A percentile compares a stretch with the other conserved stretches of the same genome.
Evolutionary conservation across 371 early-diverging fungal species (phyloP).

Genomic region (Mucor plumbeus): DNA sequence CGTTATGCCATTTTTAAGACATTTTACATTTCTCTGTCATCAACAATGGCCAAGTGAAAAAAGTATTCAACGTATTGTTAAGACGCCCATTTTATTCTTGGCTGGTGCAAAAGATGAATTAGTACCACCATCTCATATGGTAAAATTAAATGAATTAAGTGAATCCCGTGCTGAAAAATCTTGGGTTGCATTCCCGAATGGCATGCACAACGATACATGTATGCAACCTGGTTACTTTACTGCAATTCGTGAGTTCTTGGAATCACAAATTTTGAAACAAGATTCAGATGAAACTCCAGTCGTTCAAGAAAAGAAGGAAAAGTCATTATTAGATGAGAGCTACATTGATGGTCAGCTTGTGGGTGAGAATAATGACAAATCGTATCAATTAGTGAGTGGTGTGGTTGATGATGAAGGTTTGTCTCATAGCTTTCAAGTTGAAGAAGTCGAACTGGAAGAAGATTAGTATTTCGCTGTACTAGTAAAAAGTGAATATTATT

Average conservation of each 20-base stretch:
- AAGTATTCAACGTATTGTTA: slow-evolving; percentile 69
- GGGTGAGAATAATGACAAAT: slow-evolving; percentile 18
- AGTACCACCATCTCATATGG: slow-evolving; percentile 90
- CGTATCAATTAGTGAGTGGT: slow-evolving; percentile 49
- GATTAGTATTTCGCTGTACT: neutral
- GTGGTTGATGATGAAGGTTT: slow-evolving; percentile 40
- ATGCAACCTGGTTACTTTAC: slow-evolving; percentile 87
- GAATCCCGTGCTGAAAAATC: slow-evolving; percentile 57
- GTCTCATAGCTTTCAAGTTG: slow-evolving; percentile 34
- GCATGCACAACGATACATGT: slow-evolving; percentile 94
- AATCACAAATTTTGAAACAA: slow-evolving; percentile 29
- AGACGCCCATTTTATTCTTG: slow-evolving; percentile 84
- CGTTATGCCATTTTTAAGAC: slow-evolving; percentile 78
- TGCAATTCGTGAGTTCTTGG: slow-evolving; percentile 59
- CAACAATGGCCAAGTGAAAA: slow-evolving; percentile 89
- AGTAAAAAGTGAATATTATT: too few relatives aligned
- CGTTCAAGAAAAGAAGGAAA: slow-evolving; percentile 18
- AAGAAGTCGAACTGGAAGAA: slow-evolving; percentile 28
- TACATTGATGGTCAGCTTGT: slow-evolving; percentile 27
- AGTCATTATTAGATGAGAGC: slow-evolving; percentile 21
- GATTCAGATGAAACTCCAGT: neutral
- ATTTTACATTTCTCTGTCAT: slow-evolving; percentile 81
- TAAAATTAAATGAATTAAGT: slow-evolving; percentile 65
- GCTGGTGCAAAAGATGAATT: slow-evolving; percentile 86
- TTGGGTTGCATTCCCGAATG: slow-evolving; percentile 70